phyloP scores from a whole-genome alignment of 257 asterid genomes.

The Rehmannia glutinosa region DNA sequence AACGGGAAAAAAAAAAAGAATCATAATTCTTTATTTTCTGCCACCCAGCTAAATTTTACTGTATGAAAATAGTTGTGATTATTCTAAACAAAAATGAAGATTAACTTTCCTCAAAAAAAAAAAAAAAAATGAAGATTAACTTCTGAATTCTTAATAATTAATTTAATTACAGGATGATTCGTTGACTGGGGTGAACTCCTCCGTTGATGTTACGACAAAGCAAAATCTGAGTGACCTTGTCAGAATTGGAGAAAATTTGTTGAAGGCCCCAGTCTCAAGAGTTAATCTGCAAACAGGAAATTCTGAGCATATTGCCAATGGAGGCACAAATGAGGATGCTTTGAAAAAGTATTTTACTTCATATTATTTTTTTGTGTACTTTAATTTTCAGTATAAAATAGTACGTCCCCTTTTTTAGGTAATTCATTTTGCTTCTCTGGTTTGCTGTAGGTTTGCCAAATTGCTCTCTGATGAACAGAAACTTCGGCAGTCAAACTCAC shows the following conservation, averaged over 20 bases:
- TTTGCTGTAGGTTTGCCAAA: conserved; percentile 46
- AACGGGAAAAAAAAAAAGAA: too few species aligned
- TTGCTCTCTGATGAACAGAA: conserved; percentile 42
- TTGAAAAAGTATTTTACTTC: conserved; percentile 31
- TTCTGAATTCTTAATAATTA: too few species aligned
- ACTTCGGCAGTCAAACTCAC: conserved; percentile 28
- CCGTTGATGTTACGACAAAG: conserved; percentile 36
- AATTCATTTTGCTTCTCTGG: not conserved
- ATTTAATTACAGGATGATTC: conserved; percentile 37
- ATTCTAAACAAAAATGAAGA: too few species aligned
- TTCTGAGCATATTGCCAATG: conserved; percentile 33
- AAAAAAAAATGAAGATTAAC: too few species aligned
- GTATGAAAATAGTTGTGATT: too few species aligned
- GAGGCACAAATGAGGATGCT: conserved; percentile 62
- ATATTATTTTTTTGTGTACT: not conserved
- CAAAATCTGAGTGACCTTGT: conserved; percentile 42
- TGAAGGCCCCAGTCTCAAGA: conserved; percentile 29
- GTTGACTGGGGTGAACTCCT: conserved; percentile 33
- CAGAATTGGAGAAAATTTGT: conserved; percentile 35
- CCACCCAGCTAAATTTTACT: too few species aligned
- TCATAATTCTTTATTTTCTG: too few species aligned
- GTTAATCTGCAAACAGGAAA: conserved; percentile 42
- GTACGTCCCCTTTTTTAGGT: too few species aligned
- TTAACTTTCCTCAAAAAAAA: too few species aligned
- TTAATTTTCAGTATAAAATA: not conserved